Conservation (phyloP, 2,329 filamentous ascomycete genomes). For the Cladophialophora yegresii region DNA sequence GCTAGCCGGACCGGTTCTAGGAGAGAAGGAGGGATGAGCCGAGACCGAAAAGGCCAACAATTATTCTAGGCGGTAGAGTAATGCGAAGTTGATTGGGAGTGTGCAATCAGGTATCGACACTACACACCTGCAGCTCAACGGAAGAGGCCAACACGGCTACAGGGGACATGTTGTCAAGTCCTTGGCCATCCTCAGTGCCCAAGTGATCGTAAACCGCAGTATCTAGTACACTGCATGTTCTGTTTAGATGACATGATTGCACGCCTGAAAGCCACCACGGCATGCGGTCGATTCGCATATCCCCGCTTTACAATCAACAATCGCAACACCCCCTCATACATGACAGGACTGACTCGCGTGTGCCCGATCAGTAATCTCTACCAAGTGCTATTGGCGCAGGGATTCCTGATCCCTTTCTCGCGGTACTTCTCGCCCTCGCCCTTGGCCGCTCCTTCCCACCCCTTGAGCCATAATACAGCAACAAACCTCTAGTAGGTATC, state of each 20-base stretch:
- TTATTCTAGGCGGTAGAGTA: neutral
- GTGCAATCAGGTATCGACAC: too few species aligned
- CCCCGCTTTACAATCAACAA: neutral
- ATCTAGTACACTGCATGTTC: neutral
- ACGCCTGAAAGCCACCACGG: neutral
- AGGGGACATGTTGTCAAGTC: neutral
- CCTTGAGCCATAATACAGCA: neutral
- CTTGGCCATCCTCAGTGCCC: neutral
- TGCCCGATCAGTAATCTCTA: neutral
- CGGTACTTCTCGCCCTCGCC: neutral
- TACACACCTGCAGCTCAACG: neutral
- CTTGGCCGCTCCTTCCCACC: too few species aligned
- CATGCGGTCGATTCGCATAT: neutral
- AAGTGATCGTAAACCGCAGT: too few species aligned
- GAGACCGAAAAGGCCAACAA: neutral
- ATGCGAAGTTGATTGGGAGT: neutral
- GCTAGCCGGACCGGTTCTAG: slow-evolving; percentile 6
- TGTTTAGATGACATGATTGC: neutral
- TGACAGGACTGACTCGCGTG: neutral
- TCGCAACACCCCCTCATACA: neutral
- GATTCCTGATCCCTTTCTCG: neutral
- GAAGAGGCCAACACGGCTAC: neutral
- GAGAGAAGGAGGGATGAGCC: neutral
- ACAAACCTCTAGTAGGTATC: slow-evolving; percentile 26
- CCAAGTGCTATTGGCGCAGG: neutral